Evolutionary conservation across 2,329 filamentous ascomycete species (phyloP).

Genomic region (Curvularia sp.): DNA sequence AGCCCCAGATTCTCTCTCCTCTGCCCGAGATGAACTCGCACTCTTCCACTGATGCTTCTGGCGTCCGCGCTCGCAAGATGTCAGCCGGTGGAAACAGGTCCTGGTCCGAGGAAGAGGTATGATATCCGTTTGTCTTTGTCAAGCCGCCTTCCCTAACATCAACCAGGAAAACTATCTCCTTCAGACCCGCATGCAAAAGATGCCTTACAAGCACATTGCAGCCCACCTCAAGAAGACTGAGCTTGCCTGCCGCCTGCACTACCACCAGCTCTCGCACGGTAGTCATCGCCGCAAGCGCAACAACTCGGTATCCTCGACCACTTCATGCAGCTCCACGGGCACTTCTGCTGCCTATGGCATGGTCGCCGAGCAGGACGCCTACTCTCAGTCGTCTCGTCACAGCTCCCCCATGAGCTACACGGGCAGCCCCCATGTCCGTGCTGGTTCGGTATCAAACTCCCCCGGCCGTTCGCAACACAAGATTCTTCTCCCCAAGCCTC

Average conservation of each 20-base stretch:
- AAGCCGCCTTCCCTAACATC: conserved; percentile 25
- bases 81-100: conserved; percentile 78
- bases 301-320: conserved; percentile 69
- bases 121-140: conserved; percentile 23
- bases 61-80: conserved; percentile 71
- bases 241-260: conserved; percentile 84
- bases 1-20: conserved; percentile 50
- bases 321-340: conserved; percentile 51
- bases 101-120: conserved; percentile 86
- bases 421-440: conserved; percentile 49
- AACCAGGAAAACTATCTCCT: conserved; percentile 80
- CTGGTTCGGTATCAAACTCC: conserved; percentile 55
- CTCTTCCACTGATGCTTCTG: conserved; percentile 48
- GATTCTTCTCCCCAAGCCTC: conserved; percentile 69
- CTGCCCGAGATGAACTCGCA: conserved; percentile 49
- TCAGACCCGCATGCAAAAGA: conserved; percentile 83
- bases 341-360: conserved; percentile 51
- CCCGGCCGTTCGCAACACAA: conserved; percentile 62
- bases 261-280: conserved; percentile 83
- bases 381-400: conserved; percentile 49
- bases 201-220: conserved; percentile 91
- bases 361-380: conserved; percentile 47
- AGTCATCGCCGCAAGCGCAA: conserved; percentile 81
- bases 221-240: conserved; percentile 87
- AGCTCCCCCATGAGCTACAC: conserved; percentile 55